A percentile compares a stretch with the other conserved stretches of the same genome.
Conservation (phyloP, 2,329 filamentous ascomycete species). For the Claviceps sp. region DNA sequence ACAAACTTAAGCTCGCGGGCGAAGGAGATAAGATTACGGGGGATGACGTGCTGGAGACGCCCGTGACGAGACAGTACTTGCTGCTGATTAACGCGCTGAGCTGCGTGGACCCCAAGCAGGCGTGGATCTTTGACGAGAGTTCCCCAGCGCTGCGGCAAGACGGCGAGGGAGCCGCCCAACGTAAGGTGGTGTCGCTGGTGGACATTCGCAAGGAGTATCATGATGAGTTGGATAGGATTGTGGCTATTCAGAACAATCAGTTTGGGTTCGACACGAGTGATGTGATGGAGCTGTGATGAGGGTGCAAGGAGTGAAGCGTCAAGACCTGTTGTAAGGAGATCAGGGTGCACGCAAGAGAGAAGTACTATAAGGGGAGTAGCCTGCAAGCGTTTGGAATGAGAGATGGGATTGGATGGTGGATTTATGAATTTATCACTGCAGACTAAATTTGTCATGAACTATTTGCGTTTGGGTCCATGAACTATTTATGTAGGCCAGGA, state of each 20-base stretch:
- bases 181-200: slow-evolving; percentile 70
- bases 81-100: slow-evolving; percentile 84
- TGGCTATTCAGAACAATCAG: slow-evolving; percentile 76
- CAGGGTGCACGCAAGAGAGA: background rate
- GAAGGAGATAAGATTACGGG: slow-evolving; percentile 43
- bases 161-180: slow-evolving; percentile 29
- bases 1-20: slow-evolving; percentile 44
- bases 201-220: slow-evolving; percentile 85
- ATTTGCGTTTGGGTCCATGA: too few relatives aligned
- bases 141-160: slow-evolving; percentile 12
- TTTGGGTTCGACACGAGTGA: slow-evolving; percentile 58
- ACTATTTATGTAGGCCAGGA: too few relatives aligned
- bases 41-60: slow-evolving; percentile 47
- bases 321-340: background rate
- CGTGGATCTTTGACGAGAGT: slow-evolving; percentile 55
- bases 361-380: too few relatives aligned
- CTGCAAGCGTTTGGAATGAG: background rate
- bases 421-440: background rate
- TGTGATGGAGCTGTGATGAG: slow-evolving; percentile 33
- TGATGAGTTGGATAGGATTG: slow-evolving; percentile 75
- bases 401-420: background rate
- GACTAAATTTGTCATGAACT: background rate
- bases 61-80: slow-evolving; percentile 65
- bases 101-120: slow-evolving; percentile 64
- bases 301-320: background rate